These are phyloP conservation scores for Solanum microdontum DNA, from an alignment of 257 asterid species.

Conservation along the genomic window DNA sequence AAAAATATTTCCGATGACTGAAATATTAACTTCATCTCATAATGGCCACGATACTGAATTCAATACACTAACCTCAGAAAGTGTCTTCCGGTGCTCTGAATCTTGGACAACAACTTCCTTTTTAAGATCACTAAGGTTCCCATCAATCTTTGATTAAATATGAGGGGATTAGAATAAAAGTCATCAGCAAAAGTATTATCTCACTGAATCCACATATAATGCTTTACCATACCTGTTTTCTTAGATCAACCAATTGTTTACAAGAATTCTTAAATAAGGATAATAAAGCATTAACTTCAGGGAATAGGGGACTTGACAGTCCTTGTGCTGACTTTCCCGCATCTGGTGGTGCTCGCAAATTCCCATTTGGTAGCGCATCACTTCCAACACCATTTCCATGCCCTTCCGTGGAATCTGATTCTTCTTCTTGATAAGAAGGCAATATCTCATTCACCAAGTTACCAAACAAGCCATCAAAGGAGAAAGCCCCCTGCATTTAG, in stretches of 20 bases:
- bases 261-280: slow-evolving; percentile 83
- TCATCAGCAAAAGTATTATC: background rate
- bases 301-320: slow-evolving; percentile 56
- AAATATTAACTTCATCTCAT: background rate
- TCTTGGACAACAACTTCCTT: slow-evolving; percentile 81
- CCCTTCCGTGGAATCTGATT: slow-evolving; percentile 51
- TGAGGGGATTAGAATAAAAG: slow-evolving; percentile 12
- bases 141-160: slow-evolving; percentile 56
- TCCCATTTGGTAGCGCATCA: slow-evolving; percentile 64
- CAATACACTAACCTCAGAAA: slow-evolving; percentile 55
- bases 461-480: slow-evolving; percentile 89
- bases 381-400: slow-evolving; percentile 31
- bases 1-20: background rate
- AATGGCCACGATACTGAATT: background rate
- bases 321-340: slow-evolving; percentile 50
- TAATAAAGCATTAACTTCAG: slow-evolving; percentile 84
- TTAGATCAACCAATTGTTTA: slow-evolving; percentile 70
- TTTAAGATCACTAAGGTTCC: slow-evolving; percentile 67
- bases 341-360: slow-evolving; percentile 53
- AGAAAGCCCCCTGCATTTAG: slow-evolving; percentile 73
- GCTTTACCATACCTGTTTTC: slow-evolving; percentile 49
- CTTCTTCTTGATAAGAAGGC: slow-evolving; percentile 82
- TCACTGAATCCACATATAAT: background rate
- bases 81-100: slow-evolving; percentile 88
- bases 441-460: slow-evolving; percentile 78